Conservation (phyloP, 108 stramenopile genomes). For the Nannochloropsis salina region DNA sequence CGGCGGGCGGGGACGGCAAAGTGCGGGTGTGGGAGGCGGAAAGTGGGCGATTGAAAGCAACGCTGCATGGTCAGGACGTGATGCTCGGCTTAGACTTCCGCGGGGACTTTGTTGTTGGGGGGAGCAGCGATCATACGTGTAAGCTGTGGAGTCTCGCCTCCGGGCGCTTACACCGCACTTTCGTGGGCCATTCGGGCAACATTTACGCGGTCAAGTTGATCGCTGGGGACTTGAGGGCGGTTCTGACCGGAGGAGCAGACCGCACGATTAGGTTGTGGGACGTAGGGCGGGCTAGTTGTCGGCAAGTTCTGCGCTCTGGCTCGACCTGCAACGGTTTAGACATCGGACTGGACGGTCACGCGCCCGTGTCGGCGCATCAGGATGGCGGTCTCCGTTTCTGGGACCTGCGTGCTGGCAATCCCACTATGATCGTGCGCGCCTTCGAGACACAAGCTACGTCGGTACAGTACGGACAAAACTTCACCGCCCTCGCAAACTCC, state of each 20-base stretch:
- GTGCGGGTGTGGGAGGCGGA: conserved; percentile 44
- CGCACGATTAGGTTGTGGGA: neutral
- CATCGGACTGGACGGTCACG: neutral
- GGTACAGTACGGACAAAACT: conserved; percentile 20
- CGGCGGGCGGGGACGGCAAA: conserved; percentile 36
- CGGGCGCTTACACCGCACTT: neutral
- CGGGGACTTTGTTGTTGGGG: conserved; percentile 41
- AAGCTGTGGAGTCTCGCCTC: conserved; percentile 31
- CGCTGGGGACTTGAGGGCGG: neutral
- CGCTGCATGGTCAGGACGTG: conserved; percentile 28
- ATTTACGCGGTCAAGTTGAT: neutral
- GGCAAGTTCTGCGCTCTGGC: neutral
- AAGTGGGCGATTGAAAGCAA: conserved; percentile 29
- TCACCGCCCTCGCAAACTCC: neutral
- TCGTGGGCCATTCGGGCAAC: neutral
- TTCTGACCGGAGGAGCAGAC: neutral
- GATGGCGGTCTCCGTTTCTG: conserved; percentile 5
- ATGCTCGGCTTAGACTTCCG: conserved; percentile 34
- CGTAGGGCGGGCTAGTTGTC: neutral
- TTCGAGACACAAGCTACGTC: neutral
- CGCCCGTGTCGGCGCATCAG: neutral
- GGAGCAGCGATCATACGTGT: conserved; percentile 39
- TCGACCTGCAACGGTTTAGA: neutral
- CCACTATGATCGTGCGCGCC: neutral
- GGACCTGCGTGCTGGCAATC: conserved; percentile 16